Percentiles rank a stretch among this genome's conserved stretches.
Conservation (phyloP, 2,329 filamentous ascomycete genomes). For the Clonostachys sp. region DNA sequence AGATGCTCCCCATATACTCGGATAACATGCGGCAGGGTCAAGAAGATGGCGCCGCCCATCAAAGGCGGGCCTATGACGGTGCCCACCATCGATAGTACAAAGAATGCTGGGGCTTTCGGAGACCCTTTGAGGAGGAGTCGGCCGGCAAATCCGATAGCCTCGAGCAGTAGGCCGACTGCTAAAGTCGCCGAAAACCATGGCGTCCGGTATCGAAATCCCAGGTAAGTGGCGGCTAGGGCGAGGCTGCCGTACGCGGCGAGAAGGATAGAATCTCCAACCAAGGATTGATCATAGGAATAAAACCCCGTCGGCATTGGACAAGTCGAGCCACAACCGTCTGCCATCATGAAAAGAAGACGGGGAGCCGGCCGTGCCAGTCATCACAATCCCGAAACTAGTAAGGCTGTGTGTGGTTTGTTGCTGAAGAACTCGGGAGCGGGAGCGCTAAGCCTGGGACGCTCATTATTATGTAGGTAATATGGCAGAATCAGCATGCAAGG, state of each 20-base stretch:
- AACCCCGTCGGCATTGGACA: constrained; percentile 29
- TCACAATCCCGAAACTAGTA: no score
- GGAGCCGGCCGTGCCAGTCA: no score
- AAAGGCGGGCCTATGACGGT: constrained; percentile 41
- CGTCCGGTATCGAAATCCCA: constrained; percentile 32
- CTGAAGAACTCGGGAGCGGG: no score
- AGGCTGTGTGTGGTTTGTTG: no score
- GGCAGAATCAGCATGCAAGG: no score
- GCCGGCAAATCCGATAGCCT: constrained; percentile 40
- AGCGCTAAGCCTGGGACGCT: no score
- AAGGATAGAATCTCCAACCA: constrained; percentile 33
- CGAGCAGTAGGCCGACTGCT: constrained; percentile 32
- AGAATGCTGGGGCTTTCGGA: constrained; percentile 24
- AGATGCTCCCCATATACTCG: constrained; percentile 38
- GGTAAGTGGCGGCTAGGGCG: constrained; percentile 26
- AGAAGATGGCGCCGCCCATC: constrained; percentile 36
- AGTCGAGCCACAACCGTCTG: constrained; percentile 24
- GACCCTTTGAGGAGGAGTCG: constrained; percentile 32
- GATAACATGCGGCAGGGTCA: constrained; percentile 39
- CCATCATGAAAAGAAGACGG: constrained; percentile 16
- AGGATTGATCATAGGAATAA: constrained; percentile 25
- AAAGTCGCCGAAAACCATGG: constrained; percentile 33
- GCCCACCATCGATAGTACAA: constrained; percentile 39
- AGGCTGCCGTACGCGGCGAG: constrained; percentile 32
- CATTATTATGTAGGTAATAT: no score